Conservation (phyloP, 305 asterid genomes). For the Ajuga reptans region DNA sequence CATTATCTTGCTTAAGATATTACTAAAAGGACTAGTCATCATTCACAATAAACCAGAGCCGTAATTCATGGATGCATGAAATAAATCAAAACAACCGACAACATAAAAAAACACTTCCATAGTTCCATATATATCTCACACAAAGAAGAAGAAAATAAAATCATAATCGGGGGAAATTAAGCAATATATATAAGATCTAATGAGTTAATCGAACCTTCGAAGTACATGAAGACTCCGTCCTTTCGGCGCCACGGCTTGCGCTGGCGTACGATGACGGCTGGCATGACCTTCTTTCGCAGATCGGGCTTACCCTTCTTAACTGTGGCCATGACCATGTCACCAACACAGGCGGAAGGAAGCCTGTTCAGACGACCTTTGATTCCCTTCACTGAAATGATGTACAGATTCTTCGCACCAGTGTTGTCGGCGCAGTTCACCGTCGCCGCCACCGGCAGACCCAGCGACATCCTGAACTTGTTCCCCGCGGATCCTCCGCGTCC, state of each 20-base stretch:
- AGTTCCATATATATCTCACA: background rate
- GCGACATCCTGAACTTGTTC: slow-evolving; percentile 87
- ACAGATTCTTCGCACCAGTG: slow-evolving; percentile 80
- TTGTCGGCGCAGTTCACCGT: slow-evolving; percentile 88
- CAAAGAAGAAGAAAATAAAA: background rate
- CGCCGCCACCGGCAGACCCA: slow-evolving; percentile 91
- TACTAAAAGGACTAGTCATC: too few relatives aligned
- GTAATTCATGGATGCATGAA: too few relatives aligned
- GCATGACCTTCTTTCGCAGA: slow-evolving; percentile 93
- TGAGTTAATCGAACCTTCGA: slow-evolving; percentile 43
- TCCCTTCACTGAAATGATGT: slow-evolving; percentile 84
- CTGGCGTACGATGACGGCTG: slow-evolving; percentile 87
- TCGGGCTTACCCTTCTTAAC: slow-evolving; percentile 87
- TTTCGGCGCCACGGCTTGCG: slow-evolving; percentile 97
- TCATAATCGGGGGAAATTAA: background rate
- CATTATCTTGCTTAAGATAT: too few relatives aligned
- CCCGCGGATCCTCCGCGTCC: slow-evolving; percentile 97
- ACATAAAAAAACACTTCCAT: too few relatives aligned
- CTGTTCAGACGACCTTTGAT: slow-evolving; percentile 78
- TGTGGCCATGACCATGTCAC: slow-evolving; percentile 94
- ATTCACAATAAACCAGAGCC: too few relatives aligned
- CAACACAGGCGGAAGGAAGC: slow-evolving; percentile 83
- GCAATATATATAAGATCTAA: too few relatives aligned
- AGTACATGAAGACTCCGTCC: slow-evolving; percentile 93
- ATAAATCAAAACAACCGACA: too few relatives aligned